Base-by-base conservation (phyloP, 306 rosid species). In the Corylus heterophylla region DNA sequence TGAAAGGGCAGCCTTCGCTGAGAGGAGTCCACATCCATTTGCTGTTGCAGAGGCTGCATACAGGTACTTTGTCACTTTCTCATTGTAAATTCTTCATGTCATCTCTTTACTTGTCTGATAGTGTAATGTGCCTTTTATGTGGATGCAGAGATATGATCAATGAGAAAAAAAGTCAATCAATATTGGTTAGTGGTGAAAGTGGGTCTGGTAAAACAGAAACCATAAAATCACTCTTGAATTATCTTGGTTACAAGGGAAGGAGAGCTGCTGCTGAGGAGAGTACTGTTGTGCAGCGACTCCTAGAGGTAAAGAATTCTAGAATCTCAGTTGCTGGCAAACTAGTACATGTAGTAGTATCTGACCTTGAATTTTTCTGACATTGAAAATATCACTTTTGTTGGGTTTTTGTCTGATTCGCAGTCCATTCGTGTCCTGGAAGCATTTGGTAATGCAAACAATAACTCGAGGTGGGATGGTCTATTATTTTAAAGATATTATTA, bases 141-240 rank as follows among this genome's bases (percentile, higher is more conserved):
- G 93, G 79, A 76, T 91, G 71, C 83, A 96, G 99, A 89, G 97
- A 93, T 79, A 93, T 96, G 99, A 86, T 93, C 70, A 90, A 93
- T 78, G 98, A 93, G 25, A 90, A 93, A 85, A 77, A 90, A 76
- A 96, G 99, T 78, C 99, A 96, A 79, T 85, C 99, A 61, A 96
- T 96, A 87, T 83, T 96, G 96, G 99, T 93, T 64, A 96, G 98
- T 86, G 99, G 99, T 75, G 99, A 96, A 84, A 96, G 99, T 87
- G 99, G 99, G 77, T 97, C 99, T 25, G 99, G 99, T 86, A 96
- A 96, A 88, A 96, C 99, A 35, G 98, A 96, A 87, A 93, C 97
- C 89, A 93, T 97, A 39, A 93, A 96, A 80, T 84, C 90, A 86
- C 97, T 96, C 44, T 91, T 96, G 99, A 93, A 89, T 71, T 96